Percentiles rank a stretch among this genome's conserved stretches.
These are phyloP conservation scores for Entomortierella beljakovae DNA, from an alignment of 192 early-diverging fungal species.

Conservation along the genomic window DNA sequence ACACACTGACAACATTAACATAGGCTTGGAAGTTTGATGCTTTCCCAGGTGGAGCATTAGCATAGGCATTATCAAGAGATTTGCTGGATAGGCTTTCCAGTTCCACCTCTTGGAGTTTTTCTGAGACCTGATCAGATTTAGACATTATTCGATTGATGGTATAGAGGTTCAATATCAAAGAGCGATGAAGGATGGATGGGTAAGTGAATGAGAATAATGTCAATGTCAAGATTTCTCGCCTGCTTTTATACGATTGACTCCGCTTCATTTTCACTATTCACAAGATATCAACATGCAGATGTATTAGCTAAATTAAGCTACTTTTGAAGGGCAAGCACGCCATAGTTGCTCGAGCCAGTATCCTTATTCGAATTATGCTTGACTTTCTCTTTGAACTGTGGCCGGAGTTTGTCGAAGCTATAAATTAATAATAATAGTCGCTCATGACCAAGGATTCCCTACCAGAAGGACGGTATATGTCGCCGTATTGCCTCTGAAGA, in stretches of 20 bases:
- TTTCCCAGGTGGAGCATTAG: constrained; percentile 41
- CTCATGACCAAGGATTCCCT: no score
- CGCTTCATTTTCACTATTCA: background rate
- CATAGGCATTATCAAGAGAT: constrained; percentile 26
- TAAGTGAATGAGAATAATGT: no score
- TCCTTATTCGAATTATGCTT: background rate
- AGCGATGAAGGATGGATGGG: background rate
- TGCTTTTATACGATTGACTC: background rate
- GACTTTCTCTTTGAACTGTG: background rate
- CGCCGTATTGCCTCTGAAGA: constrained; percentile 13
- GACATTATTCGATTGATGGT: constrained; percentile 6
- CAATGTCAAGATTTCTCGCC: no score
- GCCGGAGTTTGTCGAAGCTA: constrained; percentile 8
- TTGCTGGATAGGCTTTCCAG: constrained; percentile 41
- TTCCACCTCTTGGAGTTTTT: constrained; percentile 41
- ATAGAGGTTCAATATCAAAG: background rate
- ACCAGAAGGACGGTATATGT: background rate
- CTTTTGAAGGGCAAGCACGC: constrained; percentile 7
- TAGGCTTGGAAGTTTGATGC: constrained; percentile 52
- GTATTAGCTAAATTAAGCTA: background rate
- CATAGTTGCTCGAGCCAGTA: constrained; percentile 18
- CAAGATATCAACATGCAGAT: background rate
- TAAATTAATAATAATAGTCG: no score
- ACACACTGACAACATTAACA: constrained; percentile 60
- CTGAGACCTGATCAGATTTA: constrained; percentile 12